Conservation (phyloP, 345 rosid genomes). For the Microthlaspi erraticum region DNA sequence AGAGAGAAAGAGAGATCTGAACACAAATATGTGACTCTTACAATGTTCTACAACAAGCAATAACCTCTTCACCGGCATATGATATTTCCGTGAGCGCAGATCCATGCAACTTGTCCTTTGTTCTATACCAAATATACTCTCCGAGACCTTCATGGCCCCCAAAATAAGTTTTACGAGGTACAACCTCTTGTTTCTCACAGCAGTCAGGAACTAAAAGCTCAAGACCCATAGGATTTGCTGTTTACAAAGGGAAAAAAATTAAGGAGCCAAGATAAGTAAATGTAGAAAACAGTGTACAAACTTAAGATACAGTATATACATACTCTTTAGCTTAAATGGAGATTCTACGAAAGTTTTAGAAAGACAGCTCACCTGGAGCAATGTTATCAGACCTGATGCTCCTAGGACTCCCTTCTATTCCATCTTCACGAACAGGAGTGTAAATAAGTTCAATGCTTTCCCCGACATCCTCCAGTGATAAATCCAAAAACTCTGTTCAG, state of each 20-base stretch:
- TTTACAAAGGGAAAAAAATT: constrained; percentile 33
- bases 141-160: constrained; percentile 93
- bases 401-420: constrained; percentile 67
- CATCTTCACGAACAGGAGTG: constrained; percentile 90
- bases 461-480: constrained; percentile 84
- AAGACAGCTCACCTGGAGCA: constrained; percentile 71
- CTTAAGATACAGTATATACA: constrained; percentile 10
- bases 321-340: no score
- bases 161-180: constrained; percentile 80
- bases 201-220: constrained; percentile 78
- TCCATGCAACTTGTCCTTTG: constrained; percentile 63
- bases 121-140: constrained; percentile 82
- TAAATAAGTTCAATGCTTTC: constrained; percentile 76
- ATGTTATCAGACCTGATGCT: constrained; percentile 68
- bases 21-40: constrained; percentile 51
- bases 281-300: constrained; percentile 14
- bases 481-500: constrained; percentile 75
- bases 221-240: constrained; percentile 93
- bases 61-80: constrained; percentile 54
- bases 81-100: constrained; percentile 64
- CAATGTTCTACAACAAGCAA: constrained; percentile 65
- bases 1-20: constrained; percentile 28
- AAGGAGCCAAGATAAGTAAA: constrained; percentile 22
- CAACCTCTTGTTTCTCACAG: constrained; percentile 67
- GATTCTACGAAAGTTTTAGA: constrained; percentile 19